These are phyloP conservation scores for Brassica incana DNA, from an alignment of 345 rosid species.

Conservation along the genomic window DNA sequence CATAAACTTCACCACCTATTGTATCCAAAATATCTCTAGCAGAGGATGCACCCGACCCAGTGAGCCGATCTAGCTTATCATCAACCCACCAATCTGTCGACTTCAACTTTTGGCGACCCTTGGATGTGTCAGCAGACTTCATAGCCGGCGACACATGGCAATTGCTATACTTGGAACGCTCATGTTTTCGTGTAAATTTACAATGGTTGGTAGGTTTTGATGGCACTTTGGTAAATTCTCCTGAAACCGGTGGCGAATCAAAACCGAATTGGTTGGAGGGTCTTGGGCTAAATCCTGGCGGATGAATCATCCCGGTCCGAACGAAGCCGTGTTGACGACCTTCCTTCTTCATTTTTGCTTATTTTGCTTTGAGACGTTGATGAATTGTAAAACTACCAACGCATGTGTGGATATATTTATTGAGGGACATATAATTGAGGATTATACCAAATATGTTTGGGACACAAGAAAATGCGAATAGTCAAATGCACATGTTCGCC, in stretches of 20 bases:
- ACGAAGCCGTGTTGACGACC: not conserved
- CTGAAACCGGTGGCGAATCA: constrained; percentile 13
- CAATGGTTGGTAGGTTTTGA: constrained; percentile 32
- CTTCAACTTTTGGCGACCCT: constrained; percentile 23
- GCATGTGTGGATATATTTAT: not conserved
- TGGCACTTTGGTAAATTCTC: constrained; percentile 19
- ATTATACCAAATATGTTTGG: not conserved
- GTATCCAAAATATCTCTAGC: not conserved
- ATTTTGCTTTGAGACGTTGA: not conserved
- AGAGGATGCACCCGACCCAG: constrained; percentile 6
- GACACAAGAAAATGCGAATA: not conserved
- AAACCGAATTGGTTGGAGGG: not conserved
- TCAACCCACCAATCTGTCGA: constrained; percentile 3
- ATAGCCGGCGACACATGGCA: constrained; percentile 28
- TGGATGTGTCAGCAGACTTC: not conserved
- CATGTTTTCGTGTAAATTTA: not conserved
- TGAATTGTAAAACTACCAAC: not conserved
- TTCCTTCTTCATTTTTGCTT: not conserved
- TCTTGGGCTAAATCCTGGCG: not conserved
- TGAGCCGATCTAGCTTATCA: constrained; percentile 21
- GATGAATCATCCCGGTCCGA: constrained; percentile 21
- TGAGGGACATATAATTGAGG: not conserved
- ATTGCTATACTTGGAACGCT: constrained; percentile 16
- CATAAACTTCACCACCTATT: constrained; percentile 7
- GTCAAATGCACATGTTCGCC: not conserved